Percentiles rank a stretch among this genome's conserved stretches.
phyloP scores from a whole-genome alignment of 306 rosid genomes.

The Cucurbita ficifolia region DNA sequence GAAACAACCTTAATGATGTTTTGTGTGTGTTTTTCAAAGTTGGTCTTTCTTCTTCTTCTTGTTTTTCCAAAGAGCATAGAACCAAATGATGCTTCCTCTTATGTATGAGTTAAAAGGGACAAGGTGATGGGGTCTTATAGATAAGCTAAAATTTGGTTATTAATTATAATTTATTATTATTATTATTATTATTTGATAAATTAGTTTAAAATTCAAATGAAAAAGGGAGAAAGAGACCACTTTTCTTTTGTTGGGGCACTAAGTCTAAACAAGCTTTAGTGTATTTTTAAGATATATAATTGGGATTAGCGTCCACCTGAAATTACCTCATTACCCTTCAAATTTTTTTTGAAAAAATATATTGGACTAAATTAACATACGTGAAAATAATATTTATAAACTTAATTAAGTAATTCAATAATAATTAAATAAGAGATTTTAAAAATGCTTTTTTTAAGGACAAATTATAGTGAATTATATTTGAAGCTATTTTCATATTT shows the following conservation, averaged over 20 bases:
- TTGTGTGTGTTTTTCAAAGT: not conserved
- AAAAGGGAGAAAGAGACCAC: conserved; percentile 46
- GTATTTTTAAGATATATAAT: conserved; percentile 28
- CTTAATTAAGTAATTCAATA: no score
- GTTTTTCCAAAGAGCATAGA: not conserved
- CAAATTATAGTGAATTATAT: no score
- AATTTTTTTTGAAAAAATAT: not conserved
- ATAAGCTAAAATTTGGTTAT: conserved; percentile 26
- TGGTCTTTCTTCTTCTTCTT: not conserved
- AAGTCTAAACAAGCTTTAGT: conserved; percentile 36
- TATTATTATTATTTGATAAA: not conserved
- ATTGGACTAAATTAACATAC: not conserved
- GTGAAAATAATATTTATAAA: no score
- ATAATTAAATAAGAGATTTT: no score
- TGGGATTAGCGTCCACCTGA: conserved; percentile 17
- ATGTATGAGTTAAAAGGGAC: not conserved
- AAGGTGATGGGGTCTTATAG: conserved; percentile 2
- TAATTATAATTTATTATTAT: conserved; percentile 9
- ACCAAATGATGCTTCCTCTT: not conserved
- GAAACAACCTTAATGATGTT: not conserved
- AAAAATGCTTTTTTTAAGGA: no score
- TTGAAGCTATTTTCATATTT: no score
- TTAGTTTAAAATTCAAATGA: conserved; percentile 20
- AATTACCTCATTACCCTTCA: conserved; percentile 31
- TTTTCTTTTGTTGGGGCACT: conserved; percentile 73